phyloP scores from a whole-genome alignment of 768 basidiomycete species.

The Mycena venus region DNA sequence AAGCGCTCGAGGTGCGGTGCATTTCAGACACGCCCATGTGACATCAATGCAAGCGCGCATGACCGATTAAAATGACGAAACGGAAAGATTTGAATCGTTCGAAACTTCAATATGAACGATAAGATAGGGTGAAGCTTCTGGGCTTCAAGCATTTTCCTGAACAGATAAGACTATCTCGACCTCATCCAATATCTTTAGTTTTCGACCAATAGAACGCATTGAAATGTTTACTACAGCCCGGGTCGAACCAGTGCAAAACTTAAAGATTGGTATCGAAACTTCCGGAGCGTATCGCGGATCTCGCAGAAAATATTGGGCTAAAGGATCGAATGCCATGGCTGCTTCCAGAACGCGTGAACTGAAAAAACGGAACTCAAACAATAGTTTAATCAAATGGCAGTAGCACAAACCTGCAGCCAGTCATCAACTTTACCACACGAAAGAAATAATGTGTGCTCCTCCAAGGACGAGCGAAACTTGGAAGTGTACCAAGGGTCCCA shows the following conservation, averaged over 20 bases:
- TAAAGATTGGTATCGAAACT: not conserved
- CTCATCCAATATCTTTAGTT: too few relatives aligned
- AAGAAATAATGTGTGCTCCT: conserved; percentile 30
- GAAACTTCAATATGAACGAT: too few relatives aligned
- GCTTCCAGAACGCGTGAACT: conserved; percentile 17
- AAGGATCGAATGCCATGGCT: not conserved
- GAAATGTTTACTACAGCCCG: too few relatives aligned
- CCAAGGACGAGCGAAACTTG: conserved; percentile 31
- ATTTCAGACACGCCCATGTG: too few relatives aligned
- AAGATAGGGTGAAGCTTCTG: too few relatives aligned
- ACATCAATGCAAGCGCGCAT: too few relatives aligned
- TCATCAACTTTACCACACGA: conserved; percentile 24
- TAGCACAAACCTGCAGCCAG: conserved; percentile 24
- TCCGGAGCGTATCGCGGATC: not conserved
- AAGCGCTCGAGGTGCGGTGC: too few relatives aligned
- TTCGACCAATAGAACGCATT: too few relatives aligned
- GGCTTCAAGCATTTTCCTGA: too few relatives aligned
- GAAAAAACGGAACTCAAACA: not conserved
- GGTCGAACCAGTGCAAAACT: not conserved
- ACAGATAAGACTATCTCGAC: too few relatives aligned
- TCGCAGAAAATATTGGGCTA: conserved; percentile 14
- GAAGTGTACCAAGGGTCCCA: conserved; percentile 31
- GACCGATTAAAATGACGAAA: too few relatives aligned
- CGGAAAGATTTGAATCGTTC: too few relatives aligned
- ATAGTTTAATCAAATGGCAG: not conserved